Evolutionary conservation across 2,329 filamentous ascomycete species (phyloP).

Genomic region (Aspergillus sp.): DNA sequence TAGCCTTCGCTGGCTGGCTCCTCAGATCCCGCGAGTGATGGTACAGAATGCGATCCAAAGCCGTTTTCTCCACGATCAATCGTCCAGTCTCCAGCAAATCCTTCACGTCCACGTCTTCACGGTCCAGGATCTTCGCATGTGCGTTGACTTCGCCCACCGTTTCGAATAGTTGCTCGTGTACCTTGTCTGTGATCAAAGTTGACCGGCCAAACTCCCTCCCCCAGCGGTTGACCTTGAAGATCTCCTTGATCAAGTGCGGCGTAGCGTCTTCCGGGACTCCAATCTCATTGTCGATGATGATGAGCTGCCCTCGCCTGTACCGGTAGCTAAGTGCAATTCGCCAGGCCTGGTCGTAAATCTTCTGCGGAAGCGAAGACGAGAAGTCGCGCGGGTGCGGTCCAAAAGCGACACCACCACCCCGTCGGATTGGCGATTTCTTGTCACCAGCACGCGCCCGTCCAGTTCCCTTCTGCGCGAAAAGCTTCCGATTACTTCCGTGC

Average conservation of each 20-base stretch:
- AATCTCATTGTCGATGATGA: conserved; percentile 81
- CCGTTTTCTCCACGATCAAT: conserved; percentile 80
- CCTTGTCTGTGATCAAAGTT: conserved; percentile 68
- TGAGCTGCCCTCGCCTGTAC: conserved; percentile 80
- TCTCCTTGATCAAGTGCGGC: conserved; percentile 62
- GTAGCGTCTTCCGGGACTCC: conserved; percentile 54
- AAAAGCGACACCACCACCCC: conserved; percentile 82
- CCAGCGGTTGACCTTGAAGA: conserved; percentile 71
- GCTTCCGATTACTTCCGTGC: conserved; percentile 77
- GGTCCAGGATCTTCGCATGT: conserved; percentile 68
- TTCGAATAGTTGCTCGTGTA: conserved; percentile 63
- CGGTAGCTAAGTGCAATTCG: conserved; percentile 90
- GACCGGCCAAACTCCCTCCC: conserved; percentile 67
- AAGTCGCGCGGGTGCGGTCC: conserved; percentile 95
- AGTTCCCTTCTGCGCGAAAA: conserved; percentile 82
- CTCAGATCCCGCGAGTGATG: conserved; percentile 56
- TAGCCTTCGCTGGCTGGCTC: conserved; percentile 33
- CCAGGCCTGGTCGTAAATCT: conserved; percentile 95
- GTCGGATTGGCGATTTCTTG: conserved; percentile 76
- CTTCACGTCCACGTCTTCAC: conserved; percentile 91
- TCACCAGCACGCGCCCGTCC: conserved; percentile 77
- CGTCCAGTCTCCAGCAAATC: conserved; percentile 82
- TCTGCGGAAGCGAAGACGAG: conserved; percentile 74
- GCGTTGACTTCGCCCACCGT: conserved; percentile 64
- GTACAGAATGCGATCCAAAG: conserved; percentile 72